phyloP scores from a whole-genome alignment of 192 early-diverging fungal genomes.

The Kappamyces sp. region DNA sequence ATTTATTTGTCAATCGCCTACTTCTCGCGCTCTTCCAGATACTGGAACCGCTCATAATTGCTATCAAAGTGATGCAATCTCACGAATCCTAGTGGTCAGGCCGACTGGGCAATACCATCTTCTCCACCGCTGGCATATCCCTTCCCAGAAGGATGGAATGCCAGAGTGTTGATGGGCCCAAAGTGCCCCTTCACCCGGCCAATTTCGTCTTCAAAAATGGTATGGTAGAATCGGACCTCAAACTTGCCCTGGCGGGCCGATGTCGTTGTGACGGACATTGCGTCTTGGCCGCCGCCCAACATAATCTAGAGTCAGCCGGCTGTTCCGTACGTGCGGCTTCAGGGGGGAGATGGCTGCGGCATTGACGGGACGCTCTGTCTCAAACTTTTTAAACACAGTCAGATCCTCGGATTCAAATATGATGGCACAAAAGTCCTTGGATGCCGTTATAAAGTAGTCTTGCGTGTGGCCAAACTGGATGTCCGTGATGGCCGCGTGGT shows the following conservation, averaged over 20 bases:
- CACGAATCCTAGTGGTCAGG: slow-evolving; percentile 48
- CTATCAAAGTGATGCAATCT: slow-evolving; percentile 93
- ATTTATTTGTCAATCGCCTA: no score
- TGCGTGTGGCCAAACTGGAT: slow-evolving; percentile 87
- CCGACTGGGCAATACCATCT: slow-evolving; percentile 59
- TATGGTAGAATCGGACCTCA: slow-evolving; percentile 94
- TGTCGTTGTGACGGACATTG: slow-evolving; percentile 94
- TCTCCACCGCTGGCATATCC: slow-evolving; percentile 86
- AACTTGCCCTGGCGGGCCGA: slow-evolving; percentile 89
- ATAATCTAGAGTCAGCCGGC: slow-evolving; percentile 34
- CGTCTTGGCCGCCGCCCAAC: slow-evolving; percentile 95
- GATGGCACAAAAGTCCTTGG: slow-evolving; percentile 88
- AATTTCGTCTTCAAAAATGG: slow-evolving; percentile 92
- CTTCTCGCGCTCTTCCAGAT: slow-evolving; percentile 24
- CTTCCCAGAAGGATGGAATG: slow-evolving; percentile 91
- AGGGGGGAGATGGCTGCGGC: slow-evolving; percentile 86
- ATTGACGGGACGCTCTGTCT: slow-evolving; percentile 85
- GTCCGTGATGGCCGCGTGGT: slow-evolving; percentile 75
- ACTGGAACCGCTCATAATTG: slow-evolving; percentile 91
- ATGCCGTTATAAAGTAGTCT: slow-evolving; percentile 91
- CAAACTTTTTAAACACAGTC: slow-evolving; percentile 75
- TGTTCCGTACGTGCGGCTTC: slow-evolving; percentile 36
- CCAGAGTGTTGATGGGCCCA: slow-evolving; percentile 98
- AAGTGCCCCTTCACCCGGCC: slow-evolving; percentile 97
- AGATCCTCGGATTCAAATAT: slow-evolving; percentile 85